These are phyloP conservation scores for Schoenoplectus triqueter DNA, from an alignment of 202 grass and related monocot species.

Conservation along the genomic window DNA sequence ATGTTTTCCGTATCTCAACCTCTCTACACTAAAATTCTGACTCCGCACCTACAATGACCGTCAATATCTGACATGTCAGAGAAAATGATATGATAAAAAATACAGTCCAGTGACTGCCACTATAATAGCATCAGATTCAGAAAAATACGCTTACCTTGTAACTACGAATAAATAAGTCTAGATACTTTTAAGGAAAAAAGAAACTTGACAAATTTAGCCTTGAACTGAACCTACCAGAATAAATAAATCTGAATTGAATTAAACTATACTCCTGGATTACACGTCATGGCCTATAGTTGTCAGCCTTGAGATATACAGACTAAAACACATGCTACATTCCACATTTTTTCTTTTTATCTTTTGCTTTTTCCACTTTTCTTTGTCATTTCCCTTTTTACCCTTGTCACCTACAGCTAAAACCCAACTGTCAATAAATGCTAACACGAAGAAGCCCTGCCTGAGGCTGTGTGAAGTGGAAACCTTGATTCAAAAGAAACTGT, in stretches of 20 bases:
- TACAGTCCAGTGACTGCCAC: background rate
- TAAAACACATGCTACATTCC: constrained; percentile 69
- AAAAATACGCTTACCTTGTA: background rate
- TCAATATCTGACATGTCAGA: no score
- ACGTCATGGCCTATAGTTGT: constrained; percentile 69
- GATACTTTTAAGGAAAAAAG: background rate
- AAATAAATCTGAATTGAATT: constrained; percentile 67
- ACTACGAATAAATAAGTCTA: background rate
- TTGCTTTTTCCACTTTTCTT: constrained; percentile 31
- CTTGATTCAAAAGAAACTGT: constrained; percentile 83
- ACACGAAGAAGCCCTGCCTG: constrained; percentile 83
- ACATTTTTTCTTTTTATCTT: constrained; percentile 42
- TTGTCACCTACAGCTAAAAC: constrained; percentile 43
- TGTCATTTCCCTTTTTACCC: constrained; percentile 41
- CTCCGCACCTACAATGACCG: no score
- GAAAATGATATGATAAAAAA: no score
- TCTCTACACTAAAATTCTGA: no score
- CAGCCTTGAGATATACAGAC: constrained; percentile 74
- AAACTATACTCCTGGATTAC: constrained; percentile 64
- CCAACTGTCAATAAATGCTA: constrained; percentile 69
- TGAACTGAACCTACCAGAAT: constrained; percentile 15
- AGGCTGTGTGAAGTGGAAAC: constrained; percentile 75
- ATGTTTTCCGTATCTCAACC: no score
- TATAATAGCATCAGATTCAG: constrained; percentile 17
- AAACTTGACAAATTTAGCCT: background rate